These are phyloP conservation scores for Lactifluus rugatus DNA, from an alignment of 768 basidiomycete species.

Conservation along the genomic window DNA sequence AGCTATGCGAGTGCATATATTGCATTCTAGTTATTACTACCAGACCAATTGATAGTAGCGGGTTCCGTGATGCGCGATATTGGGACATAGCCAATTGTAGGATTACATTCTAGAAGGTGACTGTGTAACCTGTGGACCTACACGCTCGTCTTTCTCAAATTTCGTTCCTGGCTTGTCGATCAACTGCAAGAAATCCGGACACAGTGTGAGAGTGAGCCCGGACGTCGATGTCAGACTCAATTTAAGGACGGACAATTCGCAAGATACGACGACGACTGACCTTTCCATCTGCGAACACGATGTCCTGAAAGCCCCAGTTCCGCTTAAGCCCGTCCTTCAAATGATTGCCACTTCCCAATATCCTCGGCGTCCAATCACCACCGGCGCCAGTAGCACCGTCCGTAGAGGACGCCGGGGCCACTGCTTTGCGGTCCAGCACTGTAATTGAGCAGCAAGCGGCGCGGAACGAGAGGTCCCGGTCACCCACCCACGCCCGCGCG, in stretches of 20 bases:
- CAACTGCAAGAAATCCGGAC: slow-evolving; percentile 35
- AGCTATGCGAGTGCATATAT: slow-evolving; percentile 93
- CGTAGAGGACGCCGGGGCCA: neutral
- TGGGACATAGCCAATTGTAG: neutral
- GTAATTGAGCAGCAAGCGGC: slow-evolving; percentile 74
- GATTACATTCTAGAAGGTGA: slow-evolving; percentile 11
- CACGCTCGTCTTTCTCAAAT: slow-evolving; percentile 43
- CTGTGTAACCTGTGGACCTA: slow-evolving; percentile 38
- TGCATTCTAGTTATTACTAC: slow-evolving; percentile 35
- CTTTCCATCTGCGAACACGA: slow-evolving; percentile 50
- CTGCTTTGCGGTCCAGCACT: slow-evolving; percentile 34
- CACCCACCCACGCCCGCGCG: slow-evolving; percentile 45
- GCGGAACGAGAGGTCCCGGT: slow-evolving; percentile 30
- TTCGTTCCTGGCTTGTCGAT: slow-evolving; percentile 74
- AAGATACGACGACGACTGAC: slow-evolving; percentile 28
- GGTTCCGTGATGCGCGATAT: neutral
- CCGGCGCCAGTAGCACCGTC: slow-evolving; percentile 20
- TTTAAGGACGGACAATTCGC: neutral
- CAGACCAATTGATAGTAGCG: neutral
- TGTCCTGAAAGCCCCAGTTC: slow-evolving; percentile 79
- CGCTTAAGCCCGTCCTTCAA: slow-evolving; percentile 48
- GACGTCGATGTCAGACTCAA: neutral
- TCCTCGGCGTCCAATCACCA: slow-evolving; percentile 38
- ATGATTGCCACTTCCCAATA: slow-evolving; percentile 48
- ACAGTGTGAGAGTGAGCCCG: neutral